Evolutionary conservation across 208 protist genomes (phyloP), one percentile per base, ranked within the genome.

Genomic region (Zelonia costaricensis): DNA sequence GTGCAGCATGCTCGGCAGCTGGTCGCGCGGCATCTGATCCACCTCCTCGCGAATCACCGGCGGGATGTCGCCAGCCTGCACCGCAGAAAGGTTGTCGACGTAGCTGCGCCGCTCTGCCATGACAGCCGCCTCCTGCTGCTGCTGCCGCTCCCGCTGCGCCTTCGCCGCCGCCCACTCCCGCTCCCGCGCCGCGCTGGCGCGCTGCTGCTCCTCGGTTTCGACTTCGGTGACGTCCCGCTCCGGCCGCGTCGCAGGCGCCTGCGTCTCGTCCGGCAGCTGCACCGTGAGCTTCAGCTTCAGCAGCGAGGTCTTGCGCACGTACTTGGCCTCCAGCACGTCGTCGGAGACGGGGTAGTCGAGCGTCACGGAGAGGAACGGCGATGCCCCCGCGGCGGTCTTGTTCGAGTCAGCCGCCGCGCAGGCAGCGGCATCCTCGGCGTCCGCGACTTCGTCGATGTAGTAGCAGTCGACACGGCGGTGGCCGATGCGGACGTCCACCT

Each of bases 331-430:
- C 10, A 56, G 30, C 20, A 76, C 54, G 10, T 93, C 85, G 20
- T 88, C 76, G n/a, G 62, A 70, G 48, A 95, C 76, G 3, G 88
- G 92, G 68, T 90, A 97, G 55, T 85, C 82, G 25, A 97, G 74
- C 5, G 76, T 72, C 12, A 85, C 74, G 0, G 52, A 66, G 40
- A 93, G 65, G 62, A 94, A 92, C 0, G 86, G 77, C 8, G 31
- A 44, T 25, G 56, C 39, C 7, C 39, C 44, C 18, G 15, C 20
- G 13, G 18, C 38, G n/a, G 7, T 13, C 13, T 28, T 74, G 15
- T 28, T 62, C 4, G 30, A 7, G 18, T 0, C 23, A 18, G 20
- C 27, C 10, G 12, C 25, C 31, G n/a, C 44, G 10, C 16, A 1
- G 1, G 8, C 44, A 33, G 10, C 27, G 7, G 4, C 31, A 38